Base-by-base conservation (phyloP, 2,329 filamentous ascomycete species). In the Trichophaea hybrida region DNA sequence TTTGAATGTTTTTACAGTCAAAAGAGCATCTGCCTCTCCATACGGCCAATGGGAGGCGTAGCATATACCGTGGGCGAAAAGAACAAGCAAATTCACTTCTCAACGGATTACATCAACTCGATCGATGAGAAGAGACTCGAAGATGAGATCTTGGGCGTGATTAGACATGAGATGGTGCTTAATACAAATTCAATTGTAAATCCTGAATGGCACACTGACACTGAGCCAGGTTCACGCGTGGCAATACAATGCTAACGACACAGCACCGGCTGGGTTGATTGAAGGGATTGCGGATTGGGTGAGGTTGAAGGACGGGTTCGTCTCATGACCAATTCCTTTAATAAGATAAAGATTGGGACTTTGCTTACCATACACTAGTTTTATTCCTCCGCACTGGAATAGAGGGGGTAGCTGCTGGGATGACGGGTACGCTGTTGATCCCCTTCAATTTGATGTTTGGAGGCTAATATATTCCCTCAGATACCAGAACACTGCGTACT, bases 251-350 rank as follows among this genome's bases (percentile, higher is more conserved):
- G 85, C 77, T 1, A 74, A 68, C 17, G 77, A 76, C 1, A 74
- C 74, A 4, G 80, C 81, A 48, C 85, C 85, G 0, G 84, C 84
- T 0, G 93, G 93, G 0, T 73, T 97, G 51, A 84, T 94, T 59
- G 91, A 97, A 72, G 91, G 91, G 0, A 81, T 97, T 57, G 91
- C 91, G 17, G 93, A 97, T 73, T 97, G 88, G 80, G 90, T 97
- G 31, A 80, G 91, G 1, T 74, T 97, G 62, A 82, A 81, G 64
- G 83, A 83, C 54, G 79, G 78, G 0, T 77, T 94, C 33, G 24
- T 24, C 24, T 24, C 24, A 24, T 24, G 24, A 24, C 24, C 24
- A 24, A 24, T 24, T 24, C 1, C 24, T 24, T 24, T 24, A 3
- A 24, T 24, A 24, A 24, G 24, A 24, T 24, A 24, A 24, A 24